Conservation (phyloP, 768 basidiomycete species). For the Serendipita indica region DNA sequence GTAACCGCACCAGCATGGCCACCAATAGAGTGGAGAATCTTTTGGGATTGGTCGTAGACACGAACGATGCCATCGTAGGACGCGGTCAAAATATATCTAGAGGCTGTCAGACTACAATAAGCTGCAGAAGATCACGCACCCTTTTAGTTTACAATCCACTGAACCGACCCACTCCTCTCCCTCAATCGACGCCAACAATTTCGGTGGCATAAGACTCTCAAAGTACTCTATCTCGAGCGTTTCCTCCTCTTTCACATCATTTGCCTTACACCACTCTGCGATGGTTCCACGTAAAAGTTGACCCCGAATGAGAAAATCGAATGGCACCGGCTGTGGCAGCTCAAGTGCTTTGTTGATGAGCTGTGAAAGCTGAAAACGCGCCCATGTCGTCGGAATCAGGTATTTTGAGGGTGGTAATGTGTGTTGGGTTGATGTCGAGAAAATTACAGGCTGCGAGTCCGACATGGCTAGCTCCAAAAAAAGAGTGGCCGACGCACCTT, state of each 20-base stretch:
- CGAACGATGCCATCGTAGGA: slow-evolving; percentile 73
- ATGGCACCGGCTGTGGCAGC: slow-evolving; percentile 61
- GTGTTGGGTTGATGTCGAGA: slow-evolving; percentile 59
- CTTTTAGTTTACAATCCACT: slow-evolving; percentile 43
- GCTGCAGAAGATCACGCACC: slow-evolving; percentile 26
- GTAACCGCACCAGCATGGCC: slow-evolving; percentile 56
- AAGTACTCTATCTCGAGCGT: slow-evolving; percentile 88
- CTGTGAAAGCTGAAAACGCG: slow-evolving; percentile 91
- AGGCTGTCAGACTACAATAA: neutral
- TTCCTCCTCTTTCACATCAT: slow-evolving; percentile 71
- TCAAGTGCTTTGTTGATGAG: slow-evolving; percentile 88
- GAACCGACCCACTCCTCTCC: slow-evolving; percentile 93
- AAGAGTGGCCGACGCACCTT: neutral
- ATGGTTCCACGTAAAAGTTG: slow-evolving; percentile 59
- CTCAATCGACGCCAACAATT: slow-evolving; percentile 60
- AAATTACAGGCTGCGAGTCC: slow-evolving; percentile 35
- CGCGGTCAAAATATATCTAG: slow-evolving; percentile 55
- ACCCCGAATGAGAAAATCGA: slow-evolving; percentile 84
- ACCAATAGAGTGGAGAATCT: slow-evolving; percentile 32
- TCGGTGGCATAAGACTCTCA: slow-evolving; percentile 74
- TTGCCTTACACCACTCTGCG: slow-evolving; percentile 57
- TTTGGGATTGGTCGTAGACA: slow-evolving; percentile 55
- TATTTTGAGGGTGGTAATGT: slow-evolving; percentile 76
- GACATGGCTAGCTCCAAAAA: slow-evolving; percentile 9
- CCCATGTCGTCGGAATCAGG: slow-evolving; percentile 82